Evolutionary conservation across 106 monocot species (phyloP), one percentile per base, ranked within the genome.

Genomic region (Apostasia ramifera): DNA sequence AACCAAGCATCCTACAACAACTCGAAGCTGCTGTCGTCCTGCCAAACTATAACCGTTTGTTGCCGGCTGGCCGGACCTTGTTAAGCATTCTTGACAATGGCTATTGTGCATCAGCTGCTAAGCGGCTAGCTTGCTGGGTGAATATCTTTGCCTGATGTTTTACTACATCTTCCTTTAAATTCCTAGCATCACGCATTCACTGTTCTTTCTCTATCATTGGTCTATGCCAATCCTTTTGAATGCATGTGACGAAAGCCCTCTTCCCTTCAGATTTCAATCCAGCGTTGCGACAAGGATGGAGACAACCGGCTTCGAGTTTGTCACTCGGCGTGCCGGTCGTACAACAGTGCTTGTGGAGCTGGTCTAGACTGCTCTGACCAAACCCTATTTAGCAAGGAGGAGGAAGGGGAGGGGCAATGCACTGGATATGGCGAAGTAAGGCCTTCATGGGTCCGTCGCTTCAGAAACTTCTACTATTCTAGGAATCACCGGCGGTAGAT

Each of bases 121-220:
- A 99, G 55, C 85, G 85, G 49, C 74, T 99, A 2, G 98, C 98
- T 14, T 99, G 98, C 70, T 99, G 98, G 98, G 97, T 98, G 92
- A 61, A 67, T 46, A 60, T 13, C 38, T 55, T 59, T n/a, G 15
- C 15, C 37, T 10, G 45, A 63, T 10, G 46, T 58, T 41, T 14
- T n/a, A 39, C 26, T 13, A 74, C 12, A 64, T 59, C 37, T 3
- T 4, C 8, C 50, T 50, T 50, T 50, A 8, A 50, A 50, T 12
- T 26, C 26, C 26, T 26, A 26, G 26, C 26, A 26, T 26, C 26
- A 26, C 26, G 26, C 26, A 26, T 26, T 26, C 26, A 26, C 26
- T 76, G 55, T 45, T 42, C 5, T 6, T 63, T 63, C 41, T 13
- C 43, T 57, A n/a, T 43, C 2, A 44, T 37, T 58, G 68, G 11